Percentiles rank a stretch among this genome's conserved stretches.
Evolutionary conservation across 2,329 filamentous ascomycete species (phyloP).

Genomic region (Nemania sp.): DNA sequence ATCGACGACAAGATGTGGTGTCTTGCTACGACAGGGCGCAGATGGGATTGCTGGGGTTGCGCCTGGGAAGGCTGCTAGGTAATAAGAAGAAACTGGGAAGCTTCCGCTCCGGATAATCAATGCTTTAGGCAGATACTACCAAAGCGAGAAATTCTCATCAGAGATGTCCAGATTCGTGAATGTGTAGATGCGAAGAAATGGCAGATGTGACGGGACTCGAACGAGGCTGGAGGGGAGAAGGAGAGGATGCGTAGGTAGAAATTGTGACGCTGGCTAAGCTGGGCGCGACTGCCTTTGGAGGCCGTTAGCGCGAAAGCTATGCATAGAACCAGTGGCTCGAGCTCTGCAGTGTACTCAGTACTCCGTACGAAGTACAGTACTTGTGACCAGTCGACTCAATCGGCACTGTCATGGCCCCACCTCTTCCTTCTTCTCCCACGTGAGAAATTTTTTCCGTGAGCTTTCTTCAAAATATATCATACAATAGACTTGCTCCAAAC

Average conservation of each 20-base stretch:
- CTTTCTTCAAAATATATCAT: too few relatives aligned
- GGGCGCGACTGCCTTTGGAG: constrained; percentile 7
- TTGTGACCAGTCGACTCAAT: background rate
- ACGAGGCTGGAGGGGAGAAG: constrained; percentile 17
- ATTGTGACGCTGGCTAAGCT: constrained; percentile 21
- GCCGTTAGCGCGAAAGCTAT: constrained; percentile 14
- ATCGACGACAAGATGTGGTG: background rate
- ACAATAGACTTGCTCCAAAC: too few relatives aligned
- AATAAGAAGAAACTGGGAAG: background rate
- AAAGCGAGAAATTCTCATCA: background rate
- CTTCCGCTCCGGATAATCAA: background rate
- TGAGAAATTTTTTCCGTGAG: background rate
- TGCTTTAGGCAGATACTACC: background rate
- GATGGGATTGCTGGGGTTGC: constrained; percentile 1
- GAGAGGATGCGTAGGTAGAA: constrained; percentile 13
- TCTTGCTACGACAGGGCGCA: background rate
- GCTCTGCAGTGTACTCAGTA: background rate
- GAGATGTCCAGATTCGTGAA: background rate
- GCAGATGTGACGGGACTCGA: constrained; percentile 1
- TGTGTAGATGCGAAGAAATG: background rate
- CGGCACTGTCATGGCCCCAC: too few relatives aligned
- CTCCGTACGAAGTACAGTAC: background rate
- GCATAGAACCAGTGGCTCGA: constrained; percentile 22
- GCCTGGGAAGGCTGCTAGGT: constrained; percentile 2
- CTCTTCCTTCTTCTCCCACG: too few relatives aligned